phyloP scores from a whole-genome alignment of 768 basidiomycete species.

The Boletus tylopilopsis region DNA sequence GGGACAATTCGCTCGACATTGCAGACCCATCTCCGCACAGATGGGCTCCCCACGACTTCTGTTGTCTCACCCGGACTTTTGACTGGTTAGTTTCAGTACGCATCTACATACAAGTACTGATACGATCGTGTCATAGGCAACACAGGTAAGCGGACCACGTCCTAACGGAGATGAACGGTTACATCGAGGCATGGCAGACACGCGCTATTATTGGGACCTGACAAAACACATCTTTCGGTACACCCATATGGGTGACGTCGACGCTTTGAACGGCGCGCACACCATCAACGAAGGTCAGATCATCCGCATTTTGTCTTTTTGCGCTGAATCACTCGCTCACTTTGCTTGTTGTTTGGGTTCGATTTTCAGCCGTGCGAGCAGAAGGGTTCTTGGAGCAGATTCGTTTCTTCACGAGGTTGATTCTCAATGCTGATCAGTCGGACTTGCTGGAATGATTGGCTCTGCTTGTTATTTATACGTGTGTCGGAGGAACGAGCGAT shows the following conservation, averaged over 20 bases:
- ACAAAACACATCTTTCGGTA: constrained; percentile 48
- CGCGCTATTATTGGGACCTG: constrained; percentile 43
- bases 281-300: constrained; percentile 29
- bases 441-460: constrained; percentile 14
- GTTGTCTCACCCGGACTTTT: constrained; percentile 37
- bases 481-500: no score
- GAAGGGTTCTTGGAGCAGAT: constrained; percentile 30
- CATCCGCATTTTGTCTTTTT: no score
- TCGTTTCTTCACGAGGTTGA: constrained; percentile 30
- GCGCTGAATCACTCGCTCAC: no score
- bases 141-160: constrained; percentile 18
- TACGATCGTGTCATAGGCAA: constrained; percentile 14
- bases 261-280: constrained; percentile 35
- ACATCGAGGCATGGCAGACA: constrained; percentile 33
- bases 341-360: constrained; percentile 7
- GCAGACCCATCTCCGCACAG: constrained; percentile 28
- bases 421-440: constrained; percentile 32
- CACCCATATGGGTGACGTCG: constrained; percentile 26
- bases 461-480: no score
- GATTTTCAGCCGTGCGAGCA: constrained; percentile 24
- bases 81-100: constrained; percentile 12
- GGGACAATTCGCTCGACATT: constrained; percentile 41
- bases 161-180: constrained; percentile 16
- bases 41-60: constrained; percentile 18
- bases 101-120: constrained; percentile 3